These are phyloP conservation scores for Piper betle DNA, from an alignment of 164 flowering plant genomes.

Conservation along the genomic window DNA sequence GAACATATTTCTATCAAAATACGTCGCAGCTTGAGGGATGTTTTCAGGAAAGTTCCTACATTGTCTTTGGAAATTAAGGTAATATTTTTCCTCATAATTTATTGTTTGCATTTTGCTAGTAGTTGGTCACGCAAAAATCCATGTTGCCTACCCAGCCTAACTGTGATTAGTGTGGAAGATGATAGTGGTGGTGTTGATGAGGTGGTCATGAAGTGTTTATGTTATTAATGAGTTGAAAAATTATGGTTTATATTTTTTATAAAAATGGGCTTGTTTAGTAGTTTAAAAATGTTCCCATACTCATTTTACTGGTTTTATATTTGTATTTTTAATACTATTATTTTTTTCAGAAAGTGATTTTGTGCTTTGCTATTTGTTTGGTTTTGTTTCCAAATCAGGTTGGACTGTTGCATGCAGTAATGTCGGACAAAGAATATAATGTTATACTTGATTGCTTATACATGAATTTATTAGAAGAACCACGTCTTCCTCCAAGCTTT, in stretches of 20 bases:
- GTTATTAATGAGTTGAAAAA: too few relatives aligned
- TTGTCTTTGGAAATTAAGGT: slow-evolving; percentile 82
- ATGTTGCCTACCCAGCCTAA: too few relatives aligned
- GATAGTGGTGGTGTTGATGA: too few relatives aligned
- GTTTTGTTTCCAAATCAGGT: slow-evolving; percentile 40
- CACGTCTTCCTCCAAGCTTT: slow-evolving; percentile 84
- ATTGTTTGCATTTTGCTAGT: background rate
- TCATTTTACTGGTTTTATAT: background rate
- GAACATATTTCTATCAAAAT: slow-evolving; percentile 70
- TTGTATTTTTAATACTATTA: background rate
- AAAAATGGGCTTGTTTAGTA: background rate
- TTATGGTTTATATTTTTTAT: background rate
- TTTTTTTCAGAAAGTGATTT: too few relatives aligned
- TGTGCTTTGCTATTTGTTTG: background rate
- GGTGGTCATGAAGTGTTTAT: too few relatives aligned
- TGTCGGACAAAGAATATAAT: slow-evolving; percentile 76
- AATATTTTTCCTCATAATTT: slow-evolving; percentile 2
- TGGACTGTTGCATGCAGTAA: slow-evolving; percentile 62
- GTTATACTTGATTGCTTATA: slow-evolving; percentile 59
- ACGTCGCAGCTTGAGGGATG: slow-evolving; percentile 86
- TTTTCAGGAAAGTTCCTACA: slow-evolving; percentile 89
- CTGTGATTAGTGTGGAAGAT: too few relatives aligned
- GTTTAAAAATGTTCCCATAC: background rate
- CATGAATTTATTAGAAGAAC: slow-evolving; percentile 70
- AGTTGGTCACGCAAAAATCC: too few relatives aligned